These are phyloP conservation scores for Trametes gibbosa DNA, from an alignment of 768 basidiomycete species.

Conservation along the genomic window DNA sequence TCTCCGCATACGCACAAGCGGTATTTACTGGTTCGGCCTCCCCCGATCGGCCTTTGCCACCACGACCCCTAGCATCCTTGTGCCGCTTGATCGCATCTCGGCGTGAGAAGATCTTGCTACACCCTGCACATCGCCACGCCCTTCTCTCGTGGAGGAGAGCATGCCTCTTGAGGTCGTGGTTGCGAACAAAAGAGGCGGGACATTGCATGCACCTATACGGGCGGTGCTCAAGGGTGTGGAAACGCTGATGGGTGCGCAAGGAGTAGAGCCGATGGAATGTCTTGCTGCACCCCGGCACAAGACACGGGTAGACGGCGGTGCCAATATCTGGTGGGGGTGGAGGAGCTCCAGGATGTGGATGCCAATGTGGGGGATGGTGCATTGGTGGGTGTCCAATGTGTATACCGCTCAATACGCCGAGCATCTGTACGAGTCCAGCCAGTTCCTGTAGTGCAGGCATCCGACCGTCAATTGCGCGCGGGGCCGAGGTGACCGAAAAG, in stretches of 20 bases:
- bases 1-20: slow-evolving; percentile 53
- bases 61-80: slow-evolving; percentile 57
- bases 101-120: slow-evolving; percentile 71
- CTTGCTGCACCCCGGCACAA: slow-evolving; percentile 61
- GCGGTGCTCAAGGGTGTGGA: slow-evolving; percentile 55
- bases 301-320: slow-evolving; percentile 79
- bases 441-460: slow-evolving; percentile 69
- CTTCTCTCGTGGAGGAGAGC: slow-evolving; percentile 66
- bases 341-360: slow-evolving; percentile 24
- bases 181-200: slow-evolving; percentile 74
- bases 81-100: slow-evolving; percentile 79
- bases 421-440: slow-evolving; percentile 76
- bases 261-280: slow-evolving; percentile 67
- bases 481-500: slow-evolving; percentile 66
- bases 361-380: slow-evolving; percentile 27
- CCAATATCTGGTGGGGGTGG: slow-evolving; percentile 47
- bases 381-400: slow-evolving; percentile 52
- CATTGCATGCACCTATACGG: slow-evolving; percentile 64
- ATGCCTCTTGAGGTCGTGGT: slow-evolving; percentile 81
- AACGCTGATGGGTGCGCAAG: slow-evolving; percentile 68
- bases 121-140: slow-evolving; percentile 73
- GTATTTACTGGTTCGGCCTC: slow-evolving; percentile 30
- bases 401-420: slow-evolving; percentile 76
- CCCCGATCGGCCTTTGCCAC: slow-evolving; percentile 20
- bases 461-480: slow-evolving; percentile 37